A percentile compares a stretch with the other conserved stretches of the same genome.
phyloP scores from a whole-genome alignment of 345 rosid genomes.

The Citrus sp. region DNA sequence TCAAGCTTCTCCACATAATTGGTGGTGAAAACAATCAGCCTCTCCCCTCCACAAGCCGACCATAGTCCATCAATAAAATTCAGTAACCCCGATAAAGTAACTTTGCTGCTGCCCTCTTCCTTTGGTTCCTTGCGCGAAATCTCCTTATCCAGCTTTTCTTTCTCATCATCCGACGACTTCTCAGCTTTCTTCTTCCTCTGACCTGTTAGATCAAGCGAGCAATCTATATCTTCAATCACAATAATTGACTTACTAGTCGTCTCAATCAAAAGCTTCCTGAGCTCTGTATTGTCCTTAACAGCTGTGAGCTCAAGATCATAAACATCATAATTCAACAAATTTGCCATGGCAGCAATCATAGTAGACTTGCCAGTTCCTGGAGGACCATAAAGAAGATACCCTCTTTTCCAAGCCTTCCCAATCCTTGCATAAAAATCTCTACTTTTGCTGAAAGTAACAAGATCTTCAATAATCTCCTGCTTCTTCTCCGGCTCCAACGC shows the following conservation, averaged over 20 bases:
- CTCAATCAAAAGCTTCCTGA: constrained; percentile 33
- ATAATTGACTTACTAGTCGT: constrained; percentile 49
- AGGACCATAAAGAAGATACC: constrained; percentile 53
- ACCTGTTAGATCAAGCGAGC: constrained; percentile 57
- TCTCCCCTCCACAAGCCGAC: constrained; percentile 72
- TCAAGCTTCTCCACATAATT: constrained; percentile 62
- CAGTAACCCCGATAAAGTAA: constrained; percentile 63
- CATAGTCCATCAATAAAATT: constrained; percentile 72
- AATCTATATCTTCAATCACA: constrained; percentile 54
- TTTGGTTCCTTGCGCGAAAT: constrained; percentile 19
- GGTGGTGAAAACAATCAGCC: constrained; percentile 59
- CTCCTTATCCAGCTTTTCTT: constrained; percentile 30
- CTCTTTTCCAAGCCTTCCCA: constrained; percentile 58
- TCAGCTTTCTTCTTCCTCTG: constrained; percentile 40
- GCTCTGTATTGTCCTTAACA: constrained; percentile 34
- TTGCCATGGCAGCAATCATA: constrained; percentile 39
- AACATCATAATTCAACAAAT: constrained; percentile 31
- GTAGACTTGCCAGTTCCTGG: constrained; percentile 36
- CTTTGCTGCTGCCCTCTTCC: constrained; percentile 36
- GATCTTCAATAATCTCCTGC: constrained; percentile 51
- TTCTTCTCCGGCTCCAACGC: constrained; percentile 55
- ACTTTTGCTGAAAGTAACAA: constrained; percentile 47
- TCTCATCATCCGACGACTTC: constrained; percentile 24
- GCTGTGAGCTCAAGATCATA: constrained; percentile 37
- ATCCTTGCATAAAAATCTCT: constrained; percentile 53